Percentiles rank a stretch among this genome's conserved stretches.
These are phyloP conservation scores for Calendula officinalis DNA, from an alignment of 129 eudicot genomes.

Conservation along the genomic window DNA sequence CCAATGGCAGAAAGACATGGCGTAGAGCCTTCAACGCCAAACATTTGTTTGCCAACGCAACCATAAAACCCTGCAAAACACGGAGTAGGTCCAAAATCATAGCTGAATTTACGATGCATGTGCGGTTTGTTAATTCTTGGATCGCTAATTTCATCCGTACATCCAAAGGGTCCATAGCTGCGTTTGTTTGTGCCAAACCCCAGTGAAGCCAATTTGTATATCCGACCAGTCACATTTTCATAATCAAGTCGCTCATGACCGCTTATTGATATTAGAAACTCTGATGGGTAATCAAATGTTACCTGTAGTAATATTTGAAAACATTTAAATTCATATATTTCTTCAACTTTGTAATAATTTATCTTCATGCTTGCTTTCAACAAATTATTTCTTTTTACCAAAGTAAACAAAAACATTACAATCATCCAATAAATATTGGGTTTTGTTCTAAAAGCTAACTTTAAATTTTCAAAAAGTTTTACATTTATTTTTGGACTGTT, in stretches of 20 bases:
- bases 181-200: not conserved
- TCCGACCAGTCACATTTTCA: not conserved
- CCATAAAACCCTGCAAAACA: not conserved
- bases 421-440: too few relatives aligned
- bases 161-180: slow-evolving; percentile 4
- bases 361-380: too few relatives aligned
- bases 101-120: not conserved
- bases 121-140: not conserved
- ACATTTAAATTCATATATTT: too few relatives aligned
- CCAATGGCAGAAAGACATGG: not conserved
- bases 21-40: too few relatives aligned
- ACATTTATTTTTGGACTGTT: too few relatives aligned
- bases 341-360: too few relatives aligned
- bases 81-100: not conserved
- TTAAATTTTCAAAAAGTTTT: too few relatives aligned
- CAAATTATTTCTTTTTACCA: too few relatives aligned
- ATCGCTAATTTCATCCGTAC: not conserved
- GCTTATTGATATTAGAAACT: not conserved
- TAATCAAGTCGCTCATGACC: not conserved
- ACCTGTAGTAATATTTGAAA: not conserved
- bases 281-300: not conserved
- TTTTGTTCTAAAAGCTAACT: too few relatives aligned
- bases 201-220: not conserved
- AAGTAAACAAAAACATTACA: too few relatives aligned
- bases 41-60: not conserved